Conservation (phyloP, 169 alveolate species). For the Plasmodium knowlesi region DNA sequence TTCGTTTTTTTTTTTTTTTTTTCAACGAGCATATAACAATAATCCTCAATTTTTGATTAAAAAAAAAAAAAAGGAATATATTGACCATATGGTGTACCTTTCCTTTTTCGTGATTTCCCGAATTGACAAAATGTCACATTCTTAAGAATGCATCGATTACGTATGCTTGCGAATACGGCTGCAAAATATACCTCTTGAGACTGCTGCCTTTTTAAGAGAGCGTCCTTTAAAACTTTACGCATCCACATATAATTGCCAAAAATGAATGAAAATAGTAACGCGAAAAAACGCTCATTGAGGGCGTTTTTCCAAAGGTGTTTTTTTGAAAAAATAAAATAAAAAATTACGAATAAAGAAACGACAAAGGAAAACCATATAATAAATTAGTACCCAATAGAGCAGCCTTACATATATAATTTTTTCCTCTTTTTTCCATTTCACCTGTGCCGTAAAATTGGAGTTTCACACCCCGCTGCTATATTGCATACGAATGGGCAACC, state of each 20-base stretch:
- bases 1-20: neutral
- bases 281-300: neutral
- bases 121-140: neutral
- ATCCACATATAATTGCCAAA: neutral
- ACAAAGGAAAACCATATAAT: neutral
- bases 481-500: neutral
- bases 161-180: neutral
- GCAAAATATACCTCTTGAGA: neutral
- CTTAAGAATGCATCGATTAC: neutral
- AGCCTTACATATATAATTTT: neutral
- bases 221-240: neutral
- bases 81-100: neutral
- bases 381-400: neutral
- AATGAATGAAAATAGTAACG: conserved; percentile 2
- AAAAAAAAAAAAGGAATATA: neutral
- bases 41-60: neutral
- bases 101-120: neutral
- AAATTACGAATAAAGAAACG: neutral
- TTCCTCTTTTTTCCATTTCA: neutral
- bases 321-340: neutral
- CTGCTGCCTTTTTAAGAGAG: neutral
- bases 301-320: neutral
- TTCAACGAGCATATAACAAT: neutral
- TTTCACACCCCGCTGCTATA: neutral
- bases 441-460: neutral